These are phyloP conservation scores for Ceratocystis papillata DNA, from an alignment of 2,329 filamentous ascomycete species.

Conservation along the genomic window DNA sequence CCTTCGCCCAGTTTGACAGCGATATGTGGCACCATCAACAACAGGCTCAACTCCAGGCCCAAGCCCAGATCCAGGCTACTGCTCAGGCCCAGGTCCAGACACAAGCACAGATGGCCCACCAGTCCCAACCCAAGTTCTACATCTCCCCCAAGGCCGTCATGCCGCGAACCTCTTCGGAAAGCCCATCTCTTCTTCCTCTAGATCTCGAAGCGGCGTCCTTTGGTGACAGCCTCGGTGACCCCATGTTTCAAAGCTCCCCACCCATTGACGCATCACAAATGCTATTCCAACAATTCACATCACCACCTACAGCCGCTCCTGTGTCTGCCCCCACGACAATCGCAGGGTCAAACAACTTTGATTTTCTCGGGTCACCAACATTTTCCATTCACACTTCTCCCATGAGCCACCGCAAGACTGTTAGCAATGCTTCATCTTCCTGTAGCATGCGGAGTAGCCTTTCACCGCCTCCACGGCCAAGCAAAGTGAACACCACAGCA, in stretches of 20 bases:
- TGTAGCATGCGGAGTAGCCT: constrained; percentile 17
- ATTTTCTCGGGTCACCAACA: constrained; percentile 22
- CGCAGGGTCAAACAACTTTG: constrained; percentile 6
- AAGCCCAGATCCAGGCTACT: background rate
- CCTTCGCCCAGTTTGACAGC: constrained; percentile 9
- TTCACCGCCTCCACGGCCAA: constrained; percentile 13
- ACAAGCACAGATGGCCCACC: background rate
- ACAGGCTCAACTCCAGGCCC: background rate
- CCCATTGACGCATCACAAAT: constrained; percentile 18
- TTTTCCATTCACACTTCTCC: constrained; percentile 14
- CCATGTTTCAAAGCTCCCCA: constrained; percentile 18
- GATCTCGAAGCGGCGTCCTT: constrained; percentile 18
- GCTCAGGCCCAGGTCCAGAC: background rate
- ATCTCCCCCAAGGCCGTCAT: constrained; percentile 21
- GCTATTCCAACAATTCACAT: constrained; percentile 18
- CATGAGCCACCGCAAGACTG: constrained; percentile 17
- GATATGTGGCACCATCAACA: constrained; percentile 20
- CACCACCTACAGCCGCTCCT: background rate
- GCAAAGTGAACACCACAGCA: background rate
- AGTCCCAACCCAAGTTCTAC: constrained; percentile 17
- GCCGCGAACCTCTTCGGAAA: constrained; percentile 20
- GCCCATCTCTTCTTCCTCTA: constrained; percentile 18
- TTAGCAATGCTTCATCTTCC: constrained; percentile 12
- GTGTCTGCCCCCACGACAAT: background rate
- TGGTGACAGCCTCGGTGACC: constrained; percentile 12